phyloP scores from a whole-genome alignment of 306 rosid species.

The Vigna trinervia region DNA sequence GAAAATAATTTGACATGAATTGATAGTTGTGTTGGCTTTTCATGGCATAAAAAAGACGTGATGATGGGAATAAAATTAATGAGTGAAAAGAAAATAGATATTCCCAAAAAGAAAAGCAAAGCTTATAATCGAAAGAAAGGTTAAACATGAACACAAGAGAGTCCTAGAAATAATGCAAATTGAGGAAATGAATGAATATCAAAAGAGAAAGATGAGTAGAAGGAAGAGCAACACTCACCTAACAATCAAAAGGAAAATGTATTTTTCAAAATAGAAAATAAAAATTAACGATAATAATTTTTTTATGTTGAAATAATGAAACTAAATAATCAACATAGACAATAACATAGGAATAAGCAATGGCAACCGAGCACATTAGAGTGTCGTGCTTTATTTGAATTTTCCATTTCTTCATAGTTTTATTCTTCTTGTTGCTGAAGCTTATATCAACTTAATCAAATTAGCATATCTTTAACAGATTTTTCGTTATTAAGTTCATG shows the following conservation, averaged over 20 bases:
- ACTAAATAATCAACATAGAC: not conserved
- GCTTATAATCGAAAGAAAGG: not conserved
- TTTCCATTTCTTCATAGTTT: not conserved
- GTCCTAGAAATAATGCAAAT: not conserved
- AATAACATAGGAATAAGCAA: not conserved
- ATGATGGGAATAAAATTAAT: constrained; percentile 3
- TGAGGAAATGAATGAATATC: not conserved
- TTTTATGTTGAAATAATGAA: not conserved
- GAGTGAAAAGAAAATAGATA: not conserved
- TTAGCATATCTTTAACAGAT: not conserved
- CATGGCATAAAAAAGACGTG: not conserved
- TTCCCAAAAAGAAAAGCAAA: not conserved
- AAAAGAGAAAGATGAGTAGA: no score
- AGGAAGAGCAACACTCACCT: no score
- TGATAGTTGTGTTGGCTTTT: constrained; percentile 25
- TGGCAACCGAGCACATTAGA: not conserved
- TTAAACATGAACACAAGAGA: no score
- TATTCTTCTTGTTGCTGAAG: not conserved
- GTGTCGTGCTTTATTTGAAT: not conserved
- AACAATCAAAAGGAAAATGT: no score
- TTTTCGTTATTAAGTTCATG: not conserved
- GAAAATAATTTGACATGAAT: no score
- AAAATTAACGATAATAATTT: no score
- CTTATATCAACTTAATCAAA: not conserved
- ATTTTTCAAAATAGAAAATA: no score